Conservation (phyloP, 176 grass and related monocot genomes). For the Pontederia paniculata region DNA sequence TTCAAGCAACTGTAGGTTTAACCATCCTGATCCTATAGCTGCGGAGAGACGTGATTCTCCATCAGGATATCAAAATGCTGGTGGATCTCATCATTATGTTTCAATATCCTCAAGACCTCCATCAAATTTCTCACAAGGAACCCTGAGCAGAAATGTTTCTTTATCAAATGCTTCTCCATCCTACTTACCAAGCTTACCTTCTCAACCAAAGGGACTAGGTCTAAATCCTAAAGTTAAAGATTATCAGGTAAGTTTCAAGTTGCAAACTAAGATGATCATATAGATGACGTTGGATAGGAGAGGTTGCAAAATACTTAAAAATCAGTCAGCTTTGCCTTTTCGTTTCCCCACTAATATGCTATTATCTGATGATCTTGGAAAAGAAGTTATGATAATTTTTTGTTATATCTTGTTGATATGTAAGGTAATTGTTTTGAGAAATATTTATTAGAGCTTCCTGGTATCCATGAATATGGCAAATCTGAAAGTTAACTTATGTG, state of each 20-base stretch:
- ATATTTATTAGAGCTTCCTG: too few relatives aligned
- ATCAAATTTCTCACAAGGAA: conserved; percentile 43
- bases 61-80: conserved; percentile 30
- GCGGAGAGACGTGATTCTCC: conserved; percentile 27
- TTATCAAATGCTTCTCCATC: conserved; percentile 51
- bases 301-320: too few relatives aligned
- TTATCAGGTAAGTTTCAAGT: conserved; percentile 46
- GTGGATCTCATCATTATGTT: conserved; percentile 42
- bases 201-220: conserved; percentile 59
- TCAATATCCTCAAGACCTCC: conserved; percentile 25
- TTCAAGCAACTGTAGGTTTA: conserved; percentile 67
- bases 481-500: too few relatives aligned
- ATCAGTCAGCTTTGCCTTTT: too few relatives aligned
- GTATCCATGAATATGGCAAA: too few relatives aligned
- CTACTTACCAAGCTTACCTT: conserved; percentile 34
- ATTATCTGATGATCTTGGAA: too few relatives aligned
- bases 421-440: too few relatives aligned
- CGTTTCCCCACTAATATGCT: too few relatives aligned
- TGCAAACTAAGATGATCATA: too few relatives aligned
- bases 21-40: conserved; percentile 85
- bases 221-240: conserved; percentile 51
- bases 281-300: too few relatives aligned
- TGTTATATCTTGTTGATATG: too few relatives aligned
- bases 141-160: conserved; percentile 39
- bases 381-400: too few relatives aligned